Percentiles rank a stretch among this genome's conserved stretches.
Evolutionary conservation across 2,329 filamentous ascomycete species (phyloP).

Genomic region (Trichoderma koningiopsis): DNA sequence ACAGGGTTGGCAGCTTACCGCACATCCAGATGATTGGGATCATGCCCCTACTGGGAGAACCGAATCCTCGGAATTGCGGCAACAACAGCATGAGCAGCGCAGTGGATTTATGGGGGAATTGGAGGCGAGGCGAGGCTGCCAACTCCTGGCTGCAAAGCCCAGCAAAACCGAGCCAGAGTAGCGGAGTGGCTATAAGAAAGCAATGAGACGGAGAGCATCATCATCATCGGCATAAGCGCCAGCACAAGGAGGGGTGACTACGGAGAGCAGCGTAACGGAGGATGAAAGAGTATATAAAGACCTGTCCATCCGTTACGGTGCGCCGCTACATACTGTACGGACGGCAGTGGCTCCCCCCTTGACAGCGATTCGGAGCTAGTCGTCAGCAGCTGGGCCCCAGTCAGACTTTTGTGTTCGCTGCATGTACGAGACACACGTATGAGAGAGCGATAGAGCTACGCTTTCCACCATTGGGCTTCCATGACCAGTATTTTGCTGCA

Average conservation of each 20-base stretch:
- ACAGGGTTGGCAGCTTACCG: constrained; percentile 33
- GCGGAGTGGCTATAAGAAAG: background rate
- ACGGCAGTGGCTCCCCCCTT: constrained; percentile 13
- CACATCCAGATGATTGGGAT: constrained; percentile 23
- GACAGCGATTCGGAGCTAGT: background rate
- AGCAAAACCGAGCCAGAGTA: constrained; percentile 19
- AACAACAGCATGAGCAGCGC: constrained; percentile 9
- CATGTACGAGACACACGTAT: background rate
- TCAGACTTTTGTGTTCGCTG: background rate
- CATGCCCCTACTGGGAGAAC: constrained; percentile 1
- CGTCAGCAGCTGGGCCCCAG: background rate
- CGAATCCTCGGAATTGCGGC: constrained; percentile 16
- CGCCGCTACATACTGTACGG: background rate
- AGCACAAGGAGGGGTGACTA: constrained; percentile 7
- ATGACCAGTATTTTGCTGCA: background rate
- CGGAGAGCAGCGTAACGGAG: constrained; percentile 2
- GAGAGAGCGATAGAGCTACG: background rate
- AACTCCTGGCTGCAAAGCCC: constrained; percentile 21
- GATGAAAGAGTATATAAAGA: background rate
- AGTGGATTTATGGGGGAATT: constrained; percentile 10
- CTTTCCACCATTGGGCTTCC: background rate
- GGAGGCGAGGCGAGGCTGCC: constrained; percentile 24
- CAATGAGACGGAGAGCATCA: background rate
- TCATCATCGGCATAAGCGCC: constrained; percentile 3
- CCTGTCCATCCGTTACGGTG: constrained; percentile 12